Percentiles rank a stretch among this genome's conserved stretches.
These are phyloP conservation scores for Alternaria triticimaculans DNA, from an alignment of 2,329 filamentous ascomycete genomes.

Conservation along the genomic window DNA sequence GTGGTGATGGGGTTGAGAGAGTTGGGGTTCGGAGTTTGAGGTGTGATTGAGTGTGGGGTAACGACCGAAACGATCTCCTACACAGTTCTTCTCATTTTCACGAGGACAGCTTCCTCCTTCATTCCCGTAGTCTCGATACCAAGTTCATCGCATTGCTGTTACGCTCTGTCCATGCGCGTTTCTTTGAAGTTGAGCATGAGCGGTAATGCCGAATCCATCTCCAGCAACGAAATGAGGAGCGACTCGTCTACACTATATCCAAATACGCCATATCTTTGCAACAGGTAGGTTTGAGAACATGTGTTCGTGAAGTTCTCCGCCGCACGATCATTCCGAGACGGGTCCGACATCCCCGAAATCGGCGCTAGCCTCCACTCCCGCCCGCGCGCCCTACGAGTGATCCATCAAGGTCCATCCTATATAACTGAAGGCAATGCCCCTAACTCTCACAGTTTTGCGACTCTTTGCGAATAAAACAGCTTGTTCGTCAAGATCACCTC, in stretches of 20 bases:
- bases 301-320: neutral
- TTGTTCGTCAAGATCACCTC: accelerated
- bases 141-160: neutral
- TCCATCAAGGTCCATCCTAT: neutral
- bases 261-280: neutral
- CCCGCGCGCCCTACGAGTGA: slow-evolving; percentile 2
- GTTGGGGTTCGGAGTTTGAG: neutral
- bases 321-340: neutral
- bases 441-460: neutral
- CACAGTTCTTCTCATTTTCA: neutral
- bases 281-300: neutral
- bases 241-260: neutral
- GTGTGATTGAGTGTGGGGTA: neutral
- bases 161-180: neutral
- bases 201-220: neutral
- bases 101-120: neutral
- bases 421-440: neutral
- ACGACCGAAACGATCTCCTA: neutral
- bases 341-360: neutral
- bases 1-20: neutral
- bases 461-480: neutral
- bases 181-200: neutral
- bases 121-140: neutral
- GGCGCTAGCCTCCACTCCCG: slow-evolving; percentile 2
- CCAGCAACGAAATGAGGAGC: neutral